A percentile compares a stretch with the other conserved stretches of the same genome.
phyloP scores from a whole-genome alignment of 306 rosid genomes.

The Cucumis cinereus region DNA sequence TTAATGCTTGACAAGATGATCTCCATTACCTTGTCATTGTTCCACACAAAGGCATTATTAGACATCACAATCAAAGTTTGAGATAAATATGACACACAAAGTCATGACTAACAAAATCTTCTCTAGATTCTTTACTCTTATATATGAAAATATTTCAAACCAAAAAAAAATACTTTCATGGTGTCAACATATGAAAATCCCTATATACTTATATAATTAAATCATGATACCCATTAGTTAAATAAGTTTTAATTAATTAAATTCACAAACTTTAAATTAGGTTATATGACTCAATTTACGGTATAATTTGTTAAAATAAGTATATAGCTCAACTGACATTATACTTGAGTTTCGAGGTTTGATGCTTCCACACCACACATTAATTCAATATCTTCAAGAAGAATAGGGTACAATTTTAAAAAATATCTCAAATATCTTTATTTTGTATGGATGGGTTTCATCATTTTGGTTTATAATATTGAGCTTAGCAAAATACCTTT shows the following conservation, averaged over 20 bases:
- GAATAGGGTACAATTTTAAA: too few species aligned
- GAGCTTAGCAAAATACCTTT: too few species aligned
- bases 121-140: not conserved
- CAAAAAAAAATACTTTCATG: not conserved
- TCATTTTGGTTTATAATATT: too few species aligned
- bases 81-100: not conserved
- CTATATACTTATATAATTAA: not conserved
- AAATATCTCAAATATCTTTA: too few species aligned
- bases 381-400: too few species aligned
- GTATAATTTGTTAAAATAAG: too few species aligned
- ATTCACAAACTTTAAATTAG: too few species aligned
- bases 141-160: not conserved
- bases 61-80: not conserved
- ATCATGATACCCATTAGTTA: not conserved
- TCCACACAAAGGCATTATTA: not conserved
- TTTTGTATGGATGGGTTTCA: too few species aligned
- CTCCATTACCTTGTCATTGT: not conserved
- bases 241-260: not conserved
- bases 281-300: too few species aligned
- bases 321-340: too few species aligned
- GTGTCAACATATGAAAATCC: not conserved
- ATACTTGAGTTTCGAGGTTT: too few species aligned
- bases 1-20: not conserved
- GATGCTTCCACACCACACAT: too few species aligned
- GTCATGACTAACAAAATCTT: not conserved